Percentiles rank a stretch among this genome's conserved stretches.
Conservation (phyloP, 768 basidiomycete species). For the Coprinellus micaceus region DNA sequence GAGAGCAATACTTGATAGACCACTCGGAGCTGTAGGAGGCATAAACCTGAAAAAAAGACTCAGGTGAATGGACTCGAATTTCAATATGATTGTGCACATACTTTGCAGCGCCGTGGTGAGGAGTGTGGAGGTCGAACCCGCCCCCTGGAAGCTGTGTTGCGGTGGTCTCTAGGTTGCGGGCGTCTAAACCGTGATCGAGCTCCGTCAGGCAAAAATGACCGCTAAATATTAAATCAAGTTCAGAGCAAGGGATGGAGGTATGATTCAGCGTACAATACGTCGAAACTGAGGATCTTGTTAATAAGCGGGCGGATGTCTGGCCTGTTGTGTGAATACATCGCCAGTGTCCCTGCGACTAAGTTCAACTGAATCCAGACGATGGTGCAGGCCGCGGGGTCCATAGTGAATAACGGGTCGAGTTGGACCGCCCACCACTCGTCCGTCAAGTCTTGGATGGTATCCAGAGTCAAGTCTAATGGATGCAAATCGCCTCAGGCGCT, state of each 20-base stretch:
- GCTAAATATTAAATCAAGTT: slow-evolving; percentile 16
- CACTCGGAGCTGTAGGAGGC: slow-evolving; percentile 39
- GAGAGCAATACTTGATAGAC: slow-evolving; percentile 33
- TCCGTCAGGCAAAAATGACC: slow-evolving; percentile 45
- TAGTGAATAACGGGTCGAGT: slow-evolving; percentile 13
- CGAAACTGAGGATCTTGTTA: slow-evolving; percentile 14
- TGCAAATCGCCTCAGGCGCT: neutral
- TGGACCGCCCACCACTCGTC: slow-evolving; percentile 17
- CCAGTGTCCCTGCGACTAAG: slow-evolving; percentile 16
- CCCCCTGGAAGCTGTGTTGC: slow-evolving; percentile 37
- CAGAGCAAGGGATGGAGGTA: no score
- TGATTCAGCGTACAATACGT: slow-evolving; percentile 11
- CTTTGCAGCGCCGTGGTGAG: slow-evolving; percentile 34
- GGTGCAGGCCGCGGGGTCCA: slow-evolving; percentile 15
- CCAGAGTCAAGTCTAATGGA: neutral
- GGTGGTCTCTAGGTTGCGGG: slow-evolving; percentile 38
- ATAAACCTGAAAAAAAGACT: slow-evolving; percentile 31
- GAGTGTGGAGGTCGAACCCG: slow-evolving; percentile 35
- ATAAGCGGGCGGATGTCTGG: slow-evolving; percentile 10
- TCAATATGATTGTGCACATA: slow-evolving; percentile 14
- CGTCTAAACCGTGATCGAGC: slow-evolving; percentile 45
- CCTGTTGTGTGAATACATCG: slow-evolving; percentile 7
- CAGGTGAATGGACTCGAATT: neutral
- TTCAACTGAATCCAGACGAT: slow-evolving; percentile 18
- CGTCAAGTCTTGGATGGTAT: slow-evolving; percentile 4